phyloP scores from a whole-genome alignment of 306 rosid genomes.

The Castanopsis chinensis region DNA sequence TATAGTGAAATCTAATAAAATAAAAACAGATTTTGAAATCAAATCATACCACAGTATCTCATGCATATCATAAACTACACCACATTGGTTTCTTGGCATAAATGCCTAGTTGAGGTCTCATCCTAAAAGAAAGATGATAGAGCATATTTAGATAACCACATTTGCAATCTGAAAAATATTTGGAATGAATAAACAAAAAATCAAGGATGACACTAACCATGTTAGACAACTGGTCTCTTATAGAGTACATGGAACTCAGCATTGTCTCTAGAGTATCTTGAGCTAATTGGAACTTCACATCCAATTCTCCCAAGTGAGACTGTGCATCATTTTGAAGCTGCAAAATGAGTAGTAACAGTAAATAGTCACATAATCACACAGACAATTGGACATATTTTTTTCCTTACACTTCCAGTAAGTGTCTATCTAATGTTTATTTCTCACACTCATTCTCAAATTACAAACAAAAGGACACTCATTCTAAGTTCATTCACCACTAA shows the following conservation, averaged over 20 bases:
- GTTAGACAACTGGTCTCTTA: slow-evolving; percentile 56
- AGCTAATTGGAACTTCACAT: slow-evolving; percentile 55
- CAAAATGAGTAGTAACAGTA: slow-evolving; percentile 8
- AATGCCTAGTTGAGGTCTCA: slow-evolving; percentile 26
- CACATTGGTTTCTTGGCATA: slow-evolving; percentile 23
- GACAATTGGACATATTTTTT: not conserved
- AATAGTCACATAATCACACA: not conserved
- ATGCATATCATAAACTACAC: slow-evolving; percentile 13
- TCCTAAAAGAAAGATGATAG: slow-evolving; percentile 38
- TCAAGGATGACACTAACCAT: slow-evolving; percentile 26
- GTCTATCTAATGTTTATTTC: not conserved
- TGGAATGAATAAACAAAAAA: not conserved
- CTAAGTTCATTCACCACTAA: not conserved
- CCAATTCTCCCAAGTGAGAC: slow-evolving; percentile 43
- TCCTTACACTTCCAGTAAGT: not conserved
- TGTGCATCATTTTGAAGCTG: slow-evolving; percentile 59
- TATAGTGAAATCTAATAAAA: slow-evolving; percentile 1
- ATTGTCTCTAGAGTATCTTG: slow-evolving; percentile 47
- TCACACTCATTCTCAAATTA: not conserved
- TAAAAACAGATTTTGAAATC: not conserved
- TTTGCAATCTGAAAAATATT: not conserved
- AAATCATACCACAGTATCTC: slow-evolving; percentile 26
- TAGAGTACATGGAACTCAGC: slow-evolving; percentile 53
- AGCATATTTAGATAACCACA: slow-evolving; percentile 10
- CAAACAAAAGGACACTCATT: slow-evolving; percentile 7